Base-by-base conservation (phyloP, 306 rosid species). In the Boehmeria nivea region DNA sequence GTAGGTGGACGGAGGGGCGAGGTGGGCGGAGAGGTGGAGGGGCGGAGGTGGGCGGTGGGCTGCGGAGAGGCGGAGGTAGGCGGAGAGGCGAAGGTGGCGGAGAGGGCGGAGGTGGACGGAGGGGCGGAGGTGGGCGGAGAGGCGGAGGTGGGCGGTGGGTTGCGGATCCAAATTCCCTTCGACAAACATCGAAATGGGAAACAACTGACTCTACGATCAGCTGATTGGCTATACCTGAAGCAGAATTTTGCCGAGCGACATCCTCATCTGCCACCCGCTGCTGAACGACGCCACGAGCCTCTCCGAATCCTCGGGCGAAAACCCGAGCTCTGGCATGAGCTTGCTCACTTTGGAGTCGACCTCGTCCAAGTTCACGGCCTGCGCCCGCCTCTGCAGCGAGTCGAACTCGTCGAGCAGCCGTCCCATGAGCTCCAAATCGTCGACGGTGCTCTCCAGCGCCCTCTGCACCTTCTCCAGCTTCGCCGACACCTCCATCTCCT, bases 251-350 rank as follows among this genome's bases (percentile, higher is more conserved):
- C 98, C 98, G 17, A 87, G 95, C 19, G 87, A 91, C 98, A 91
- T 87, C 64, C 98, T 87, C 98, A 87, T 91, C 74, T 91, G 95
- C 98, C 98, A 91, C 2, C 98, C 98, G 43, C 98, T 57, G 64
- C 98, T 91, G 69, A 91, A 91, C 18, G 98, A 91, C 0, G 98
- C 96, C 43, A 91, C 93, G 77, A 87, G 52, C 72, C 95, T 87
- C 64, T 87, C 89, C 2, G 94, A 76, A 65, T 91, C 98, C 76
- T 91, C 96, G 0, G 83, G 33, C 15, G 81, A 31, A 75, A 87
- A 91, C 49, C 98, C 96, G 36, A 91, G 91, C 26, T 91, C 95
- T 3, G 95, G 93, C 85, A 91, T 65, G 87, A 91, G 60, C 61
- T 82, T 91, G 65, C 83, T 84, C 6, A 91, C 73, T 74, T 82